These are phyloP conservation scores for Apiotrichum porosum DNA, from an alignment of 1,284 basidiomycete species.

Conservation along the genomic window DNA sequence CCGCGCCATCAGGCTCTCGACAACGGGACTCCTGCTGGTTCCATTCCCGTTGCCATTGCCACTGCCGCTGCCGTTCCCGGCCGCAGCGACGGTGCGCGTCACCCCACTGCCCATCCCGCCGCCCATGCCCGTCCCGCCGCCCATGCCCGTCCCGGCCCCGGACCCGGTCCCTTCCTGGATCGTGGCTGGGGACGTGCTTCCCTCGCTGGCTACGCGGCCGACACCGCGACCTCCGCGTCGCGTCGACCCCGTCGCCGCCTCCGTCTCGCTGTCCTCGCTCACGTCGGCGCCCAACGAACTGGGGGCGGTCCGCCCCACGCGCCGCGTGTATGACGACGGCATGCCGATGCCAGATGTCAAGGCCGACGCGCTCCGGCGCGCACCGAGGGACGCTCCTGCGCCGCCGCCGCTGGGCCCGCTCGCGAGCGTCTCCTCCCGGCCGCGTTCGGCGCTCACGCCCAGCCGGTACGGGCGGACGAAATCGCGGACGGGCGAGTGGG, in stretches of 20 bases:
- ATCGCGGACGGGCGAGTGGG: conserved; percentile 22
- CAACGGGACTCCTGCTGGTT: background rate
- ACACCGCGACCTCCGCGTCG: no score
- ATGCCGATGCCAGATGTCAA: background rate
- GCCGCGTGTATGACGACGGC: background rate
- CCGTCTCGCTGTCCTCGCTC: conserved; percentile 1
- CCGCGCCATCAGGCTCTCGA: conserved; percentile 12
- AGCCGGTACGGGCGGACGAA: conserved; percentile 4
- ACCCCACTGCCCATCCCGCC: no score
- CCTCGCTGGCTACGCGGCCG: background rate
- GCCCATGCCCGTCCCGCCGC: background rate
- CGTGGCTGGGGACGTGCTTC: background rate
- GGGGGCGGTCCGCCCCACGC: conserved; percentile 6
- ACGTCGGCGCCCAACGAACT: conserved; percentile 4
- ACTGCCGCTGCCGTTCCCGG: no score
- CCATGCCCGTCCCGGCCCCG: no score
- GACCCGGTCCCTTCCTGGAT: background rate
- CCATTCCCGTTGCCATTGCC: no score
- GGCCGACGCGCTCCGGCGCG: background rate
- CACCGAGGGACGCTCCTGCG: background rate
- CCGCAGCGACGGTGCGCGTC: no score
- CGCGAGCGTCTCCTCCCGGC: conserved; percentile 5
- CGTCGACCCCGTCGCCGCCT: background rate
- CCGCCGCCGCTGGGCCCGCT: background rate
- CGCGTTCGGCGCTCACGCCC: background rate